Percentiles rank a stretch among this genome's conserved stretches.
Evolutionary conservation across 306 rosid species (phyloP).

Genomic region (Abrus precatorius): DNA sequence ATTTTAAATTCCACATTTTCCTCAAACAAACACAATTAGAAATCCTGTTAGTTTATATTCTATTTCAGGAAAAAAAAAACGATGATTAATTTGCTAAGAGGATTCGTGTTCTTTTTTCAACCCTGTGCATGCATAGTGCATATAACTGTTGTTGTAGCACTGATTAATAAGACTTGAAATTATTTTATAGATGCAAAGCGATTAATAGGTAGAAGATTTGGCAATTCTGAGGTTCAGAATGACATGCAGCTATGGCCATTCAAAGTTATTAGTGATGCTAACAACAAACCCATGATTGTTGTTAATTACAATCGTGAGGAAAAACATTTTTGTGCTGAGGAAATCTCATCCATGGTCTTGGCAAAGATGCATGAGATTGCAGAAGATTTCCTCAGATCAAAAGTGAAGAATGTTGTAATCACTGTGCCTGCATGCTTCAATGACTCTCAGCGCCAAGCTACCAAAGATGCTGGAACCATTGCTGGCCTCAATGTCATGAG

Average conservation of each 20-base stretch:
- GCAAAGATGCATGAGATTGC: constrained; percentile 72
- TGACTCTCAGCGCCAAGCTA: constrained; percentile 35
- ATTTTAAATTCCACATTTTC: no score
- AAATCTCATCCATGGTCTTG: constrained; percentile 65
- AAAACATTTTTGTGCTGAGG: constrained; percentile 53
- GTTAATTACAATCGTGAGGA: constrained; percentile 50
- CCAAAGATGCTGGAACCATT: constrained; percentile 38
- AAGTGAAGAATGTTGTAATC: constrained; percentile 16
- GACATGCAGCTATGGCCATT: constrained; percentile 69
- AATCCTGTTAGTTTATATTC: no score
- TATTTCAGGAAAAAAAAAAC: no score
- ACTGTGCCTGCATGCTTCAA: constrained; percentile 48
- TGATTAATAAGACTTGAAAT: no score
- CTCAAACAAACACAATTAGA: no score
- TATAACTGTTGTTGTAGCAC: no score
- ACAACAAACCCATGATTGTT: constrained; percentile 59
- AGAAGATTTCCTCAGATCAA: constrained; percentile 56
- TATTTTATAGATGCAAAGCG: constrained; percentile 59
- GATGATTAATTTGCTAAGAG: no score
- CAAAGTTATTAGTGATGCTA: constrained; percentile 38
- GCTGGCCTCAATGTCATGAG: constrained; percentile 34
- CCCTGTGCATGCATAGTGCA: no score
- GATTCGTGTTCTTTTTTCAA: no score
- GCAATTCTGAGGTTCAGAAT: constrained; percentile 56
- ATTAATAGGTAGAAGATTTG: constrained; percentile 70